Base-by-base conservation (phyloP, 192 early-diverging fungal species). In the Coemansia sp. region DNA sequence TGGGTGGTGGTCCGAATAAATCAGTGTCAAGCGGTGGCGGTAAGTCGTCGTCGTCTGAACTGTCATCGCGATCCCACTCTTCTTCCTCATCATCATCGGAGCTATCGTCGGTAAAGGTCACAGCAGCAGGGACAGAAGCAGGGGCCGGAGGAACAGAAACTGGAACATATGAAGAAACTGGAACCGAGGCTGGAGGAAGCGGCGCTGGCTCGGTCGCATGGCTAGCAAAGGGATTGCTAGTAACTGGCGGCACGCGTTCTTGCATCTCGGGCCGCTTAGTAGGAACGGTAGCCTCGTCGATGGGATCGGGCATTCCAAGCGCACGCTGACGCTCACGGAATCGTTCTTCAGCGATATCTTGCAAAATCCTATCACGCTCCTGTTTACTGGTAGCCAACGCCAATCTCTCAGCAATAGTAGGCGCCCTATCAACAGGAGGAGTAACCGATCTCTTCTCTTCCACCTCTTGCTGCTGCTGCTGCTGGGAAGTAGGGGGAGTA, bases 11-110 rank as follows among this genome's bases (percentile, higher is more conserved):
- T 3, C 55, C 67, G 21, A 42, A 61, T 17, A 62, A n/a, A 9
- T 47, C 58, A 2, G 28, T 9, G 8, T 30, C 26, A 0, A 37
- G 23, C 40, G 37, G 6, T 7, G 33, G 17, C 6, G 32, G 35
- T 6, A 19, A 17, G 10, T 66, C 63, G 13, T 77, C 74, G 37
- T 82, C 79, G 44, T 82, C 79, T 6, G 79, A 82, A 42, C 73
- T 76, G 35, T 82, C 78, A 37, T 79, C 74, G 44, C 66, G 70
- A 43, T 82, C 79, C 79, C 79, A 82, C 37, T 75, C 78, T 26
- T 78, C 68, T 0, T 80, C 78, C 0, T 59, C 57, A n/a, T 35
- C 32, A 2, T 59, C 57, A 35, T 35, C 32, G 0, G 69, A 72
- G 58, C 71, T 72, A 55, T 65, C 67, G 40, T 69, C 70, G 42